These are phyloP conservation scores for Rhizopogon salebrosus DNA, from an alignment of 768 basidiomycete genomes.

Conservation along the genomic window DNA sequence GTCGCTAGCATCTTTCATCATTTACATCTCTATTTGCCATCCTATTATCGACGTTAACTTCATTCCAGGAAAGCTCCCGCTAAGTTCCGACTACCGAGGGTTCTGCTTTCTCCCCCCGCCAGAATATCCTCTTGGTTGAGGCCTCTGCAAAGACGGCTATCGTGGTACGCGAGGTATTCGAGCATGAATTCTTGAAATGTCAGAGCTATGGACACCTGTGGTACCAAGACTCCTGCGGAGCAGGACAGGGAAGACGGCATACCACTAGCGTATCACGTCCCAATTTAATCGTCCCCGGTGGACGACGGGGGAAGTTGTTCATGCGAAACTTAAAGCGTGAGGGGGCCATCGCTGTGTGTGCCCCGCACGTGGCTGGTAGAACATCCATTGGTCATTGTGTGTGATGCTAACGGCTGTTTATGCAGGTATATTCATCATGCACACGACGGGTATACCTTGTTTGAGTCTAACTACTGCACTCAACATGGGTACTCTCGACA, in stretches of 20 bases:
- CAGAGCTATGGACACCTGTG: constrained; percentile 65
- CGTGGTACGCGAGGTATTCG: constrained; percentile 73
- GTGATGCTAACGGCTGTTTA: background rate
- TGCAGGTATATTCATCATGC: background rate
- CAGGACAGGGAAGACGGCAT: constrained; percentile 22
- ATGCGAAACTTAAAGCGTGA: background rate
- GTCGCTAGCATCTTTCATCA: background rate
- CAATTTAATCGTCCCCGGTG: too few relatives aligned
- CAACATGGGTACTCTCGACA: background rate
- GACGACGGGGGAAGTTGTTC: constrained; percentile 25
- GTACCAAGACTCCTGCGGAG: constrained; percentile 6
- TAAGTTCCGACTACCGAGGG: constrained; percentile 81
- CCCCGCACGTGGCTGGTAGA: background rate
- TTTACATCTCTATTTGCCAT: background rate
- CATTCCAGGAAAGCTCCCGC: constrained; percentile 75
- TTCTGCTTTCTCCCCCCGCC: constrained; percentile 71
- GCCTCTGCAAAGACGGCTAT: constrained; percentile 89
- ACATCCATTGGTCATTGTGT: background rate
- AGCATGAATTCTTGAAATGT: constrained; percentile 79
- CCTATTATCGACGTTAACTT: background rate
- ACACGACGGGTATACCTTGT: background rate
- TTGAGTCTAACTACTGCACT: background rate
- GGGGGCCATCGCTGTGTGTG: background rate
- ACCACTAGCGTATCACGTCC: too few relatives aligned
- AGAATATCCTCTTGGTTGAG: constrained; percentile 86